A percentile compares a stretch with the other conserved stretches of the same genome.
Evolutionary conservation across 179 eudicot genomes (phyloP).

Genomic region (Sideroxylon spinosum): DNA sequence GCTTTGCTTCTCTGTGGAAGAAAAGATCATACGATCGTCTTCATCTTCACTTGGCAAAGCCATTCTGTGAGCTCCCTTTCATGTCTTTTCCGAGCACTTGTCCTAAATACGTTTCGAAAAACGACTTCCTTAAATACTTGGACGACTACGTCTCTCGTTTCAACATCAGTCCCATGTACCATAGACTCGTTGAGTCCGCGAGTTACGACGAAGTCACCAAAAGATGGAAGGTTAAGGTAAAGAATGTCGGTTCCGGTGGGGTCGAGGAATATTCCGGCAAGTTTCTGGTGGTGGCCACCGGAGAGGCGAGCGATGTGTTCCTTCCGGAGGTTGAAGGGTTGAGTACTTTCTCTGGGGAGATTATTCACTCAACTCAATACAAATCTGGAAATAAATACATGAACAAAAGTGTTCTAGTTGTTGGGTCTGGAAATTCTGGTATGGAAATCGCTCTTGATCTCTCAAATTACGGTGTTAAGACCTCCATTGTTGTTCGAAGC

Average conservation of each 20-base stretch:
- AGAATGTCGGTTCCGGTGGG: constrained; percentile 14
- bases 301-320: constrained; percentile 54
- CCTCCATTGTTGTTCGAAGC: constrained; percentile 61
- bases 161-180: constrained; percentile 40
- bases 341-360: constrained; percentile 47
- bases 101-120: constrained; percentile 47
- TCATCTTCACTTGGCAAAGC: constrained; percentile 67
- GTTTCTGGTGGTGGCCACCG: constrained; percentile 75
- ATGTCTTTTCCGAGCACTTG: constrained; percentile 29
- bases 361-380: constrained; percentile 52
- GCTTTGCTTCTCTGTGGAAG: constrained; percentile 72
- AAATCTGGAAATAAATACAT: constrained; percentile 43
- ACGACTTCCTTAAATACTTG: constrained; percentile 48
- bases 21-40: constrained; percentile 69
- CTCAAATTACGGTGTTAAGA: constrained; percentile 38
- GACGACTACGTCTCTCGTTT: constrained; percentile 57
- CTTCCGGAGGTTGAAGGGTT: constrained; percentile 56
- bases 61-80: constrained; percentile 46
- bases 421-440: constrained; percentile 82
- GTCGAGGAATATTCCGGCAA: constrained; percentile 44
- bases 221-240: constrained; percentile 45
- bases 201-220: constrained; percentile 24
- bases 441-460: constrained; percentile 78
- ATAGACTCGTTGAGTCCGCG: constrained; percentile 39
- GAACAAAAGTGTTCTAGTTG: constrained; percentile 48